phyloP scores from a whole-genome alignment of 2,329 filamentous ascomycete species.

The Alternaria sp. region DNA sequence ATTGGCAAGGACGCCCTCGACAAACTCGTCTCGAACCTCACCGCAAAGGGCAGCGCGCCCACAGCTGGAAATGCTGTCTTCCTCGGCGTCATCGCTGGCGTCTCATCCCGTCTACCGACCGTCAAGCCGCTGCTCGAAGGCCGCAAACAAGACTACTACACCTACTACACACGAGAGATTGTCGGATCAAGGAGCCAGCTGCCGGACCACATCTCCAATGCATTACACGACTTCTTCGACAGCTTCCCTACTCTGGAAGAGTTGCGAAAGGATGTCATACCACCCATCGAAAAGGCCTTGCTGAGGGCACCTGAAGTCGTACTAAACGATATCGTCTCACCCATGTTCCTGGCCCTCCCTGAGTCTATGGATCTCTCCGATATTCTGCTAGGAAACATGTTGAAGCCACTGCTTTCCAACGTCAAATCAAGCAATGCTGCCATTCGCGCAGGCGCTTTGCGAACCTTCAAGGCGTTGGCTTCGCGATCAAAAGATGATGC shows the following conservation, averaged over 20 bases:
- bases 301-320: constrained; percentile 90
- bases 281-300: constrained; percentile 85
- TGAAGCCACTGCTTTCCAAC: constrained; percentile 89
- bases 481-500: constrained; percentile 64
- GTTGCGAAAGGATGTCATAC: constrained; percentile 75
- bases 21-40: constrained; percentile 69
- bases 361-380: constrained; percentile 77
- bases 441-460: constrained; percentile 77
- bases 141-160: constrained; percentile 75
- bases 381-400: constrained; percentile 71
- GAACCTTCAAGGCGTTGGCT: constrained; percentile 75
- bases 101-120: constrained; percentile 74
- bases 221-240: constrained; percentile 81
- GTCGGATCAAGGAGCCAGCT: constrained; percentile 77
- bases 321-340: constrained; percentile 76
- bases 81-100: constrained; percentile 85
- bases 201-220: constrained; percentile 73
- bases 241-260: constrained; percentile 77
- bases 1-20: constrained; percentile 67
- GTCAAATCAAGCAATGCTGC: constrained; percentile 85
- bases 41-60: constrained; percentile 69
- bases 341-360: constrained; percentile 74
- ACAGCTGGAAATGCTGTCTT: constrained; percentile 75
- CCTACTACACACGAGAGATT: constrained; percentile 86
- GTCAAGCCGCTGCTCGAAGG: constrained; percentile 68